Conservation (phyloP, 75 land plant species). For the Picea sitchensis region DNA sequence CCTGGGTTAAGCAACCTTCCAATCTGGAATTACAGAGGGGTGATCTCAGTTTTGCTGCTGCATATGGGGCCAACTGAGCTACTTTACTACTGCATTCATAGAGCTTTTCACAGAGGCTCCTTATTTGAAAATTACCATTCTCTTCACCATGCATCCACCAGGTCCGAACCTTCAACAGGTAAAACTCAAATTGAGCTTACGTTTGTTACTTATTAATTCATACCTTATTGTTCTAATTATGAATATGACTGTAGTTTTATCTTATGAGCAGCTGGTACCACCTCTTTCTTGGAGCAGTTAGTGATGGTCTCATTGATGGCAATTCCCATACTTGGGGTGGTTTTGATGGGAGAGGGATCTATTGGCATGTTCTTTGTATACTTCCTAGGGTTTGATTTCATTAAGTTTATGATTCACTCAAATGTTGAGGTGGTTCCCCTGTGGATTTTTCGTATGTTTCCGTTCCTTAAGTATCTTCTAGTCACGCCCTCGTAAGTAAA, state of each 20-base stretch:
- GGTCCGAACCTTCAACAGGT: conserved; percentile 44
- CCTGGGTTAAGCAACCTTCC: conserved; percentile 27
- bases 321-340: conserved; percentile 22
- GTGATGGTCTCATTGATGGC: conserved; percentile 12
- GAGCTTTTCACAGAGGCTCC: conserved; percentile 19
- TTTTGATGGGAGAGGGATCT: conserved; percentile 16
- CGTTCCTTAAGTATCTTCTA: conserved; percentile 19
- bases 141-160: conserved; percentile 28
- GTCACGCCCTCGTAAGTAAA: conserved; percentile 31
- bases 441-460: conserved; percentile 17
- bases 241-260: background rate
- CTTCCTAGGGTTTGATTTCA: conserved; percentile 27
- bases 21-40: conserved; percentile 23
- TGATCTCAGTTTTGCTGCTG: conserved; percentile 18
- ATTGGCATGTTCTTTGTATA: conserved; percentile 26
- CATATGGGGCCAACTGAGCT: conserved; percentile 35
- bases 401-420: conserved; percentile 23
- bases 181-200: background rate
- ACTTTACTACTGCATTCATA: conserved; percentile 35
- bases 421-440: conserved; percentile 38
- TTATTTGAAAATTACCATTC: conserved; percentile 25
- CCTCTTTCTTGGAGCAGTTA: conserved; percentile 31
- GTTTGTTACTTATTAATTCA: background rate
- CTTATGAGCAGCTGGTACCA: conserved; percentile 21
- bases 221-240: background rate